Percentiles rank a stretch among this genome's conserved stretches.
These are phyloP conservation scores for Hanseniaspora sp. DNA, from an alignment of 1,139 yeast genomes.

Conservation along the genomic window DNA sequence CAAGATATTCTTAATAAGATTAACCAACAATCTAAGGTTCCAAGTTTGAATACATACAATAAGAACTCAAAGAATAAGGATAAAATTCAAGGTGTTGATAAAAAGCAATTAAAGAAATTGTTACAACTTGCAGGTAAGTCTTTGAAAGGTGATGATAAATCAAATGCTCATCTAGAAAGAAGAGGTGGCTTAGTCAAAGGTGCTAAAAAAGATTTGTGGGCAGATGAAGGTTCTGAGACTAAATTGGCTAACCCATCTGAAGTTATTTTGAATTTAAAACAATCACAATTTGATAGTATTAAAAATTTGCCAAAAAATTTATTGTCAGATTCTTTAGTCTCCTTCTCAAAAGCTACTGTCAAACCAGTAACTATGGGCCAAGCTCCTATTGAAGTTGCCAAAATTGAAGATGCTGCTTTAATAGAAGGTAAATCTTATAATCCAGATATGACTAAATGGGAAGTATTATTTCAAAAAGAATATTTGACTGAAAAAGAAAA, in stretches of 20 bases:
- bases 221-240: constrained; percentile 25
- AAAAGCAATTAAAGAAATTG: constrained; percentile 55
- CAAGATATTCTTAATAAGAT: constrained; percentile 55
- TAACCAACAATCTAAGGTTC: constrained; percentile 61
- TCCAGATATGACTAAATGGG: constrained; percentile 82
- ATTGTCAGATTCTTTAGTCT: constrained; percentile 34
- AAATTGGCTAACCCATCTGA: constrained; percentile 17
- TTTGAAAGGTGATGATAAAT: constrained; percentile 39
- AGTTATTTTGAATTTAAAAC: constrained; percentile 21
- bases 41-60: constrained; percentile 42
- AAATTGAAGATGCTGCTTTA: constrained; percentile 43
- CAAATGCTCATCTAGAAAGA: constrained; percentile 44
- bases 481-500: constrained; percentile 52
- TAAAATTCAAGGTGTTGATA: constrained; percentile 53
- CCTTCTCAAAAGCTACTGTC: constrained; percentile 44
- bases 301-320: constrained; percentile 33
- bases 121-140: constrained; percentile 67
- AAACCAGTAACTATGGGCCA: constrained; percentile 48
- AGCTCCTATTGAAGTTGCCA: constrained; percentile 40
- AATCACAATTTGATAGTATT: constrained; percentile 17
- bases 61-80: constrained; percentile 33
- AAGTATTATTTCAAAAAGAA: constrained; percentile 55
- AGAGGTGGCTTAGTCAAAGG: constrained; percentile 50
- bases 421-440: constrained; percentile 89
- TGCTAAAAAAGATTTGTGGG: constrained; percentile 54